These are phyloP conservation scores for Aphanomyces cochlioides DNA, from an alignment of 352 stramenopile genomes.

Conservation along the genomic window DNA sequence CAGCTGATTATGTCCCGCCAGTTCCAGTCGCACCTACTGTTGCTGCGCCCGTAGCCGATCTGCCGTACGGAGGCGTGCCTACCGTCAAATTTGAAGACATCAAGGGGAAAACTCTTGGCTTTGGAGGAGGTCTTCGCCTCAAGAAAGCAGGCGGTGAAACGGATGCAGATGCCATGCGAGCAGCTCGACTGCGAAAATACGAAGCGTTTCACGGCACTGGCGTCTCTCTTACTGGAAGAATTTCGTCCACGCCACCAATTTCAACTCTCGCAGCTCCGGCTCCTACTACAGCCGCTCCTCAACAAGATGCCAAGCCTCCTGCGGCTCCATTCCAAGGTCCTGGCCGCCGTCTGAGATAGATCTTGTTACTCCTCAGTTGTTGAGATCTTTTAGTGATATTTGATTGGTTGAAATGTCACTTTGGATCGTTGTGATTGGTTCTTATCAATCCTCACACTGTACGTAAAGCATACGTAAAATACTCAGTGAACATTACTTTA, in stretches of 20 bases:
- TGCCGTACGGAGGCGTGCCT: constrained; percentile 42
- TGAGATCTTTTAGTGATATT: background rate
- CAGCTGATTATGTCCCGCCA: constrained; percentile 70
- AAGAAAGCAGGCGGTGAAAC: constrained; percentile 65
- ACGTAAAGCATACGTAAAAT: no score
- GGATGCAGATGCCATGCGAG: constrained; percentile 59
- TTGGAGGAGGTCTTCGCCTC: constrained; percentile 55
- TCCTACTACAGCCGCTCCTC: constrained; percentile 14
- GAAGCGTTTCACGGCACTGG: constrained; percentile 81
- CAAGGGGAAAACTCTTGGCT: constrained; percentile 37
- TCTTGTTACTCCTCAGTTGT: background rate
- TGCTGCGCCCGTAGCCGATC: constrained; percentile 28
- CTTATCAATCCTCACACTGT: no score
- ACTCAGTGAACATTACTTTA: no score
- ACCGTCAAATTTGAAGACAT: constrained; percentile 54
- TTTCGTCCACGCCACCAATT: constrained; percentile 34
- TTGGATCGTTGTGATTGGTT: background rate
- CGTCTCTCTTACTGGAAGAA: constrained; percentile 59
- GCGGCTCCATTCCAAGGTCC: constrained; percentile 62
- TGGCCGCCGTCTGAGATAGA: constrained; percentile 52
- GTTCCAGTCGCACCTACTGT: constrained; percentile 35
- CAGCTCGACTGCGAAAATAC: constrained; percentile 70
- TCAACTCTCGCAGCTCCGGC: constrained; percentile 16
- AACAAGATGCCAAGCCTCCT: constrained; percentile 37
- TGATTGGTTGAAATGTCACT: background rate